Base-by-base conservation (phyloP, 371 early-diverging fungal species). In the Zychaea mexicana region DNA sequence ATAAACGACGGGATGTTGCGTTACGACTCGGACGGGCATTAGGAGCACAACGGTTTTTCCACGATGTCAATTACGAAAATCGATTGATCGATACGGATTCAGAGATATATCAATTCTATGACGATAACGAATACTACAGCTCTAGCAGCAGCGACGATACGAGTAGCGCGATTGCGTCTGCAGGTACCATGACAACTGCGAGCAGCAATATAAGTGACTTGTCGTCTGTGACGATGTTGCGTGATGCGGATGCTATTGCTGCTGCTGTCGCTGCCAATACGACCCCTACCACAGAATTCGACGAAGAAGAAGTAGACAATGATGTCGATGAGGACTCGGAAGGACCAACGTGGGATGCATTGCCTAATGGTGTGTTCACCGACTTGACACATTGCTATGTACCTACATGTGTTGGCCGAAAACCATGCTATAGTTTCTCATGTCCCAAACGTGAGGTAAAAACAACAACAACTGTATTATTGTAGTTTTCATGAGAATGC, bases 1-100 rank as follows among this genome's bases (percentile, higher is more conserved):
- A 79, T 2, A 92, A 94, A 69, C 27, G n/a, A 32, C 85, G 96
- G 52, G 90, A 92, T 61, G 63, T 93, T 57, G 91, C 93, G 0
- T 75, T 94, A 12, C 72, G 88, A 0, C 73, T 93, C 7, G 95
- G 95, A 3, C 80, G 93, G 13, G 87, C 92, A 10, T 67, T 96
- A 56, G 92, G 89, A 69, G 83, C 88, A 17, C 95, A 94, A 65
- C 80, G 79, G 28, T 87, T 92, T 61, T 92, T 96, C 66, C 90
- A 93, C 69, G 94, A 96, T 72, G 94, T 94, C 13, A 87, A 83
- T 8, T 94, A 89, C 65, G 87, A 86, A 57, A 88, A 85, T 68
- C 81, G 85, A 12, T 79, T 94, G 57, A 82, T 90, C 17, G 95
- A 94, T 66, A 85, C 85, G 47, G 60, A 83, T 9, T 64, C 81